A percentile compares a stretch with the other conserved stretches of the same genome.
Conservation (phyloP, 140 eudicot species). For the Oenanthe javanica region DNA sequence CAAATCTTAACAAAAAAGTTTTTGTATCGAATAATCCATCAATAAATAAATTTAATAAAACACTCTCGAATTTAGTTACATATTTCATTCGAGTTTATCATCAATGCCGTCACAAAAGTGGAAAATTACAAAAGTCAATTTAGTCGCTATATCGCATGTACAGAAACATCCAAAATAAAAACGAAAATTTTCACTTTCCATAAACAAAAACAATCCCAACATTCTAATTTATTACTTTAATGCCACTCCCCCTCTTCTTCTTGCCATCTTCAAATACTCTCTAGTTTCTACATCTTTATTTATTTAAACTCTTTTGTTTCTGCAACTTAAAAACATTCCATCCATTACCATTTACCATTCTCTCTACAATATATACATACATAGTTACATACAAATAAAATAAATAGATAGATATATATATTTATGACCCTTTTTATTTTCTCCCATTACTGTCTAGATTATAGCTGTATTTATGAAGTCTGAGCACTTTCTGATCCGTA, state of each 20-base stretch:
- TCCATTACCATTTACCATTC: not conserved
- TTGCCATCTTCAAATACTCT: not conserved
- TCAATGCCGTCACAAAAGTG: not conserved
- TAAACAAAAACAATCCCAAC: not conserved
- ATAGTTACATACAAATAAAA: not conserved
- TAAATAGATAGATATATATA: not conserved
- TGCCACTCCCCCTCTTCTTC: constrained; percentile 2
- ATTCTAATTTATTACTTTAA: not conserved
- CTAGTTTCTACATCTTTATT: not conserved
- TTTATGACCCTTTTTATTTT: not conserved
- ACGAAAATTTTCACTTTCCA: not conserved
- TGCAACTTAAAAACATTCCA: constrained; percentile 2
- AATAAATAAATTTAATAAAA: too few relatives aligned
- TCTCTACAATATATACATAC: not conserved
- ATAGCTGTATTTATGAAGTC: not conserved
- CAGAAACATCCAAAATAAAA: not conserved
- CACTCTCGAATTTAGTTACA: too few relatives aligned
- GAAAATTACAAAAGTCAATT: not conserved
- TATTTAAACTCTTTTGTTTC: not conserved
- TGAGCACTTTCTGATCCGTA: not conserved
- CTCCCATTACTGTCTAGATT: not conserved
- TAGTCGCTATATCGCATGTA: not conserved
- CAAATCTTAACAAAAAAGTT: too few relatives aligned
- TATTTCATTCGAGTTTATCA: not conserved
- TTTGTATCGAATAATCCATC: too few relatives aligned